Percentiles rank a stretch among this genome's conserved stretches.
Conservation (phyloP, 1,139 yeast species). For the Blastobotrys capitulatus region DNA sequence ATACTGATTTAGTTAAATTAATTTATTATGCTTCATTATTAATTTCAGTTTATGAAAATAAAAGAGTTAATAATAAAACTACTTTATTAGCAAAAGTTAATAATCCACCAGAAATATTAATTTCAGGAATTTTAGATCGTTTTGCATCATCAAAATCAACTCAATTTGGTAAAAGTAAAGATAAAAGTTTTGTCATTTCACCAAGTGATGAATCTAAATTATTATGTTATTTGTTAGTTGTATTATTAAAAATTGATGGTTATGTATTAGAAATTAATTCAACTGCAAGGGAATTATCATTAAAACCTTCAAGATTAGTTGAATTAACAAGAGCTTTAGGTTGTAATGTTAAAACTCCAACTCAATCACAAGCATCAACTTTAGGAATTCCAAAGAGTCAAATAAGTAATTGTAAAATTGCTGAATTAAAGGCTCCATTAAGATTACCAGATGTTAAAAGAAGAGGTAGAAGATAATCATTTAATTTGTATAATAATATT, state of each 20-base stretch:
- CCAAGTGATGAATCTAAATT: constrained; percentile 85
- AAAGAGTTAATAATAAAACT: constrained; percentile 58
- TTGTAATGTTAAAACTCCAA: constrained; percentile 66
- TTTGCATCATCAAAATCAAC: constrained; percentile 65
- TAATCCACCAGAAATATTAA: constrained; percentile 62
- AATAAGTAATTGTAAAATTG: constrained; percentile 69
- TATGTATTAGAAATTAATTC: constrained; percentile 75
- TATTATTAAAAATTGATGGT: constrained; percentile 69
- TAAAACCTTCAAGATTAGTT: constrained; percentile 70
- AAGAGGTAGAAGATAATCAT: constrained; percentile 44
- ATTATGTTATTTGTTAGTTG: constrained; percentile 68
- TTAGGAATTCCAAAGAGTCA: constrained; percentile 66
- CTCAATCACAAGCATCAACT: constrained; percentile 79
- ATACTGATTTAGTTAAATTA: constrained; percentile 56
- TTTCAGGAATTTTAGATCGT: constrained; percentile 67
- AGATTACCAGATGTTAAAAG: constrained; percentile 78
- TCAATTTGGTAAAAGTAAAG: constrained; percentile 62
- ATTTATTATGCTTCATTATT: constrained; percentile 74
- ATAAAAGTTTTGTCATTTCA: constrained; percentile 63
- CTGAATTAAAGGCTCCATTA: constrained; percentile 81
- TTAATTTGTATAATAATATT: not conserved
- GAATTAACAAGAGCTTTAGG: constrained; percentile 78
- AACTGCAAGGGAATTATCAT: constrained; percentile 74
- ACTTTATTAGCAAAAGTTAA: constrained; percentile 57
- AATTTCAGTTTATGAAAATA: constrained; percentile 70